phyloP scores from a whole-genome alignment of 768 basidiomycete genomes.

The Boletellus ananiceps region DNA sequence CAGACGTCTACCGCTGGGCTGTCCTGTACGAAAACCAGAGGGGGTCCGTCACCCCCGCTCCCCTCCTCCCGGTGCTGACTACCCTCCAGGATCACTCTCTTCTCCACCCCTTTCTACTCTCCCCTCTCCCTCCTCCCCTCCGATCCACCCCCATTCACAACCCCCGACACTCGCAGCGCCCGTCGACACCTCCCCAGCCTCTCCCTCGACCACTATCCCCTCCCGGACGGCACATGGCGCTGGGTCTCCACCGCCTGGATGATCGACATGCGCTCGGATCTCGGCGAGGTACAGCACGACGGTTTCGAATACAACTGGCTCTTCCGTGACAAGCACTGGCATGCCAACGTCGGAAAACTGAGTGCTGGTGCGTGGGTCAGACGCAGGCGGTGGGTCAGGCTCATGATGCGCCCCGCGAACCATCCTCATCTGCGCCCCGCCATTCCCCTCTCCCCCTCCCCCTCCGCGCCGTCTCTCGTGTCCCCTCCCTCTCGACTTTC shows the following conservation, averaged over 20 bases:
- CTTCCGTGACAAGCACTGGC: slow-evolving; percentile 67
- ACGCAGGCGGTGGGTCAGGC: slow-evolving; percentile 74
- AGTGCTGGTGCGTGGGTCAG: slow-evolving; percentile 73
- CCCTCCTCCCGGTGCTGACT: slow-evolving; percentile 5
- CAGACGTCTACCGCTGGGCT: slow-evolving; percentile 71
- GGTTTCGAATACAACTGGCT: slow-evolving; percentile 85
- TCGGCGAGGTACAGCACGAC: slow-evolving; percentile 72
- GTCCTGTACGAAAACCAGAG: slow-evolving; percentile 79
- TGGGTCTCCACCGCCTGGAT: slow-evolving; percentile 83
- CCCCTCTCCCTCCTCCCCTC: slow-evolving; percentile 60
- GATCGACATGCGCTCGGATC: slow-evolving; percentile 81
- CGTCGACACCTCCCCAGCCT: slow-evolving; percentile 50
- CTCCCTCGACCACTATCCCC: slow-evolving; percentile 57
- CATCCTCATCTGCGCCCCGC: slow-evolving; percentile 5
- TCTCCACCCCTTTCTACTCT: slow-evolving; percentile 73
- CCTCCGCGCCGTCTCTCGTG: slow-evolving; percentile 4
- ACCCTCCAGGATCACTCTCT: slow-evolving; percentile 51
- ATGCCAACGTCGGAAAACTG: slow-evolving; percentile 51
- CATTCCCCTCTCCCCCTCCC: not conserved
- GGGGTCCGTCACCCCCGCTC: slow-evolving; percentile 44
- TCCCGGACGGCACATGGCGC: slow-evolving; percentile 76
- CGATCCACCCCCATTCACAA: slow-evolving; percentile 72
- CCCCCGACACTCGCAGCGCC: slow-evolving; percentile 39
- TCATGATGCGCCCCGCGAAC: slow-evolving; percentile 71
- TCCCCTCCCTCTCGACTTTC: slow-evolving; percentile 21